Evolutionary conservation across 202 grass and related monocot species (phyloP).

Genomic region (Panicum virgatum): DNA sequence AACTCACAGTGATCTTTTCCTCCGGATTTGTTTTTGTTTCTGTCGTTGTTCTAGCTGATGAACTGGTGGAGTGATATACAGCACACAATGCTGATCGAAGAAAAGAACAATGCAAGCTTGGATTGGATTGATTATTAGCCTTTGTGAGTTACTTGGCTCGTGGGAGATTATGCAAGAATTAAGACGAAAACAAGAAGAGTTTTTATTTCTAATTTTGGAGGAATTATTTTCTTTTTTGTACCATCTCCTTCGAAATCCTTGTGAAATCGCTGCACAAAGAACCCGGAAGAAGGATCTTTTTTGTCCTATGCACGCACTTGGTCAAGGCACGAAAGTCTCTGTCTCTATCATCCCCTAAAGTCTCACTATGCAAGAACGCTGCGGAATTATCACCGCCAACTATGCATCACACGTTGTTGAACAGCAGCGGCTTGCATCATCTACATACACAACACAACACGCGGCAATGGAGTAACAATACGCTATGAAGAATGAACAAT

Average conservation of each 20-base stretch:
- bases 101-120: too few species aligned
- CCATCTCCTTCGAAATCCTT: not conserved
- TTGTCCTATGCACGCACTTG: not conserved
- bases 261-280: not conserved
- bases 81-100: not conserved
- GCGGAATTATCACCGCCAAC: slow-evolving; percentile 50
- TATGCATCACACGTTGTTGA: slow-evolving; percentile 27
- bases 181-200: not conserved
- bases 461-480: slow-evolving; percentile 1
- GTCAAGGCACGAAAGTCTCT: slow-evolving; percentile 21
- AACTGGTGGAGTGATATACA: not conserved
- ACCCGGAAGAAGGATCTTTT: not conserved
- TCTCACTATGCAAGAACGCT: not conserved
- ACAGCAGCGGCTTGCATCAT: slow-evolving; percentile 40
- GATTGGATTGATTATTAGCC: not conserved
- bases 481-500: not conserved
- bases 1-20: not conserved
- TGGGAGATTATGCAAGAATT: not conserved
- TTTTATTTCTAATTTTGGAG: not conserved
- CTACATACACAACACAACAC: slow-evolving; percentile 18
- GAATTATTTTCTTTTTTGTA: not conserved
- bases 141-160: not conserved
- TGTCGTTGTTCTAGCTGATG: slow-evolving; percentile 11
- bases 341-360: slow-evolving; percentile 29
- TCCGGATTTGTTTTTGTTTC: not conserved